A percentile compares a stretch with the other conserved stretches of the same genome.
Evolutionary conservation across 257 asterid species (phyloP).

Genomic region (Fraxinus quadrangulata): DNA sequence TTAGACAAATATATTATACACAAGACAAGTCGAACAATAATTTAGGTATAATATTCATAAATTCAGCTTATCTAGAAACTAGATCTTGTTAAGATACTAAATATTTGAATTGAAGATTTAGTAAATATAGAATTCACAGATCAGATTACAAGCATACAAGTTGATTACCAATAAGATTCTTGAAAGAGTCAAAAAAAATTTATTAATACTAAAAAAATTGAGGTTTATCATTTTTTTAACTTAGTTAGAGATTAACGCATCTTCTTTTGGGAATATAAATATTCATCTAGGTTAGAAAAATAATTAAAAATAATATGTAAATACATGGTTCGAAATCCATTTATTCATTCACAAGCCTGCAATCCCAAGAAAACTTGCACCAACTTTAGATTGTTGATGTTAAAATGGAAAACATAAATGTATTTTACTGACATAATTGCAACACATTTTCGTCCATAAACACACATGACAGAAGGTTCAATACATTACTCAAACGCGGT

Average conservation of each 20-base stretch:
- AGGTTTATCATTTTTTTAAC: too few relatives aligned
- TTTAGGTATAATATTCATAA: not conserved
- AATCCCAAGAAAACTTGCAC: conserved; percentile 14
- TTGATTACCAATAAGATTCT: conserved; percentile 17
- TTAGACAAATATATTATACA: too few relatives aligned
- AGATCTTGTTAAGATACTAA: not conserved
- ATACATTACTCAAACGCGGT: conserved; percentile 39
- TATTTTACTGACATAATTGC: not conserved
- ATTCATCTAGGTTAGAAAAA: not conserved
- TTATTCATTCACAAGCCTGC: not conserved
- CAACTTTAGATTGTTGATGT: not conserved
- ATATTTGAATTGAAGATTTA: conserved; percentile 22
- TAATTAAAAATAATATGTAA: not conserved
- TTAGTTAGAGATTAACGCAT: too few relatives aligned
- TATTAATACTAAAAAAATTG: too few relatives aligned
- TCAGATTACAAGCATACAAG: not conserved
- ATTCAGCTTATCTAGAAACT: not conserved
- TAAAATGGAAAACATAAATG: not conserved
- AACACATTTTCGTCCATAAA: conserved; percentile 22
- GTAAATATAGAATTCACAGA: conserved; percentile 6
- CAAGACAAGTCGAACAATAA: not conserved
- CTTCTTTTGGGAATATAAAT: not conserved
- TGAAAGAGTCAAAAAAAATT: not conserved
- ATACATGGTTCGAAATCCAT: not conserved
- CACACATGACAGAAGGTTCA: not conserved